Evolutionary conservation across 805 yeast genomes (phyloP), one percentile per base, ranked within the genome.

Genomic region (Vanderwaltozyma verrucispora): DNA sequence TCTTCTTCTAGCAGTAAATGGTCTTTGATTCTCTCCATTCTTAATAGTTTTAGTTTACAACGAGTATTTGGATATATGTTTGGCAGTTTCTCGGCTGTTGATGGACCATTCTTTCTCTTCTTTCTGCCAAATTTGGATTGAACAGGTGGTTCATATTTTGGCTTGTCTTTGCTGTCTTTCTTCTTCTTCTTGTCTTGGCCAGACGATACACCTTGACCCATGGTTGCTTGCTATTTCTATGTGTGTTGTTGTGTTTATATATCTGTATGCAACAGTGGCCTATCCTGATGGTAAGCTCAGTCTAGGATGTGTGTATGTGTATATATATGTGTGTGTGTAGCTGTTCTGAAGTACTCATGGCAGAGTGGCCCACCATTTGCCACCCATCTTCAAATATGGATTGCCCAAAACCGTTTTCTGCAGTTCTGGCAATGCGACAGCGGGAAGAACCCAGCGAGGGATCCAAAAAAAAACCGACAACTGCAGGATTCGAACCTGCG

Each of bases 61-160:
- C 98, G 79, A 24, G 96, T 92, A 51, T 78, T 83, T 36, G 98
- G 98, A 53, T 78, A 74, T 28, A 92, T 94, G 33, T 73, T 71
- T 4, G 98, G 98, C 45, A 92, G 72, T 55, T 80, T 86, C 45
- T 74, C 75, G 23, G 58, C 85, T 19, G 94, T 82, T 38, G 85
- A 84, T 37, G 92, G 94, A 7, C 95, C 95, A 35, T 75, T 74
- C 69, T 80, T 86, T 70, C 92, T 78, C 68, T 84, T 83, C 73
- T 86, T 88, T 62, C 85, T 82, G 40, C 95, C 95, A 53, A 86
- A 82, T 48, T 88, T 78, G 6, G 95, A 80, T 63, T 89, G 94
- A 43, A 89, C 96, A 13, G 98, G 98, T 26, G 98, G 97, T 64
- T 92, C 98, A 63, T 89, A 92, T 69, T 88, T 89, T 54, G 96